These are phyloP conservation scores for Madurella mycetomatis DNA, from an alignment of 2,329 filamentous ascomycete genomes.

Conservation along the genomic window DNA sequence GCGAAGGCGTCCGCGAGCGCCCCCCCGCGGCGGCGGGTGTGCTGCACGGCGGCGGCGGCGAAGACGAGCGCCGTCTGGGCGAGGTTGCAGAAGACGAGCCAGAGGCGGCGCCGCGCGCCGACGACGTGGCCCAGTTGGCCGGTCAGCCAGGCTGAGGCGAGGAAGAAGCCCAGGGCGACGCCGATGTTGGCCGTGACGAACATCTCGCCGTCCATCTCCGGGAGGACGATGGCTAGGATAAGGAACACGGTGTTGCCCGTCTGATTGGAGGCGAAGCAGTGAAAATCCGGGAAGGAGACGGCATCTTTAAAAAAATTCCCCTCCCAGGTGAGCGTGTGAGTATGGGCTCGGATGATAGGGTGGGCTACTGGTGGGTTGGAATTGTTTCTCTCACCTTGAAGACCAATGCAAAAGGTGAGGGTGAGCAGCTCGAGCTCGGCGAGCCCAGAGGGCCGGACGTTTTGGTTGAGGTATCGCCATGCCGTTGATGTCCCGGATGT, in stretches of 20 bases:
- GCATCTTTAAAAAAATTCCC: constrained; percentile 47
- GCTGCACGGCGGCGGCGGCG: constrained; percentile 46
- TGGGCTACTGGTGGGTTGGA: background rate
- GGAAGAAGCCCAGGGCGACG: constrained; percentile 51
- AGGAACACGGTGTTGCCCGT: constrained; percentile 62
- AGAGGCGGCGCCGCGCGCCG: constrained; percentile 47
- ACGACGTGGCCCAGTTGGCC: constrained; percentile 54
- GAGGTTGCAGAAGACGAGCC: constrained; percentile 51
- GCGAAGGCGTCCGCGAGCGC: constrained; percentile 27
- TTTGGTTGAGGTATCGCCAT: constrained; percentile 29
- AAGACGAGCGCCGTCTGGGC: constrained; percentile 54
- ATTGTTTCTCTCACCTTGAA: constrained; percentile 38
- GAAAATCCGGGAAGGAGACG: constrained; percentile 56
- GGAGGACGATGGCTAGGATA: constrained; percentile 46
- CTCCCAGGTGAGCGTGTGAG: too few species aligned
- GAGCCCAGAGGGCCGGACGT: constrained; percentile 37
- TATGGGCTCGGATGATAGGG: background rate
- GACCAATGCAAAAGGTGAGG: constrained; percentile 47
- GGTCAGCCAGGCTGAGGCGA: constrained; percentile 49
- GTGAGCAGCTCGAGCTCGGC: constrained; percentile 44
- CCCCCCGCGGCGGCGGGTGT: constrained; percentile 34
- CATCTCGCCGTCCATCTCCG: constrained; percentile 42
- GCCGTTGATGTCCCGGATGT: constrained; percentile 8
- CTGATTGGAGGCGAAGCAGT: constrained; percentile 61
- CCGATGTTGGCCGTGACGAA: constrained; percentile 53